Base-by-base conservation (phyloP, 768 basidiomycete species). In the Cystofilobasidium bisporidii region DNA sequence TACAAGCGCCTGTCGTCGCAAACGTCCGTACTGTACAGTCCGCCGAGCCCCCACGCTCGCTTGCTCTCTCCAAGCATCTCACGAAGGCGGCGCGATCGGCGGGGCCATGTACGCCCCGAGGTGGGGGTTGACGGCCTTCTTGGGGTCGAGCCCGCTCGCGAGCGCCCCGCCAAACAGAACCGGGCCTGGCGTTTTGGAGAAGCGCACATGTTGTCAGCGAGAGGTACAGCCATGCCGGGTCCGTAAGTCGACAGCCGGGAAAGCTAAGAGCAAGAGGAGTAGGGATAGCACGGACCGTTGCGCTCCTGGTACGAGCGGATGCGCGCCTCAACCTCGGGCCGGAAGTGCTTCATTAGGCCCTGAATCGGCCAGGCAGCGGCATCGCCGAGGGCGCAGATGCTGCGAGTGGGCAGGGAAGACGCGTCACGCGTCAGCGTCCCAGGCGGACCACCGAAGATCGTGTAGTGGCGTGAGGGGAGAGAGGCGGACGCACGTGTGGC, bases 361-460 rank as follows among this genome's bases (percentile, higher is more conserved):
- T 97, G 94, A 70, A 98, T 93, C 10, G 93, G 94, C 94, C 94
- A 97, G 6, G 94, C 94, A 22, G 94, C 93, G 14, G 94, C 94
- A 70, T 98, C 94, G 14, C 94, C 94, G 33, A 96, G 82, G 12
- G 94, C 94, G 71, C 94, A 98, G 73, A 98, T 97, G 18, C 93
- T 98, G 61, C 26, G n/a, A 9, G 22, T 4, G 38, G 45, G 18
- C 18, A 30, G 45, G 61, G 24, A 43, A 30, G 32, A n/a, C n/a
- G n/a, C n/a, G n/a, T n/a, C n/a, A n/a, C n/a, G n/a, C n/a, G n/a
- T n/a, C n/a, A n/a, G n/a, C n/a, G n/a, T n/a, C n/a, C n/a, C n/a
- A 45, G 28, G 30, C 36, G 36, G 36, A 36, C 6, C 36, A 3
- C 28, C 12, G 33, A 14, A 33, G 33, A 4, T 36, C 32, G 33